Conservation (phyloP, 371 early-diverging fungal genomes). For the Rhizopus sp. region DNA sequence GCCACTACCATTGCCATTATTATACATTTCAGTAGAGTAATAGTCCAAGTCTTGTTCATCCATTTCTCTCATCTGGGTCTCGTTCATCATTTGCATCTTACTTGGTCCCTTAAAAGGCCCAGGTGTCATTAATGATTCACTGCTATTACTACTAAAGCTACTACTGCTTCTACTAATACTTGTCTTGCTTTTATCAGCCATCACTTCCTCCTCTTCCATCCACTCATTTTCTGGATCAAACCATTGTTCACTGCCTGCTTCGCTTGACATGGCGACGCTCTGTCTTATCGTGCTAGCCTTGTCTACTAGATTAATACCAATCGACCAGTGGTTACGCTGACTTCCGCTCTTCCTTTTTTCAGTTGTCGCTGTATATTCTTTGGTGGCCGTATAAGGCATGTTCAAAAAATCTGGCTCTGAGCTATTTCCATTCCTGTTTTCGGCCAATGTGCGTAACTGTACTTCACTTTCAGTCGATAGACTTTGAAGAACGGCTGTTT, state of each 20-base stretch:
- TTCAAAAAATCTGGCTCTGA: neutral
- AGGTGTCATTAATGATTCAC: constrained; percentile 3
- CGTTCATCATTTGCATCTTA: constrained; percentile 17
- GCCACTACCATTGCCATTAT: neutral
- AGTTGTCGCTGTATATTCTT: neutral
- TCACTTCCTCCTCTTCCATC: constrained; percentile 8
- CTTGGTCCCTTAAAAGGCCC: constrained; percentile 20
- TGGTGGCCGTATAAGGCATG: neutral
- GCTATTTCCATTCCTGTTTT: neutral
- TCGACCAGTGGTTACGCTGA: constrained; percentile 39
- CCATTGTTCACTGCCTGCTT: constrained; percentile 26
- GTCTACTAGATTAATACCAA: constrained; percentile 22
- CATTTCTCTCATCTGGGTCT: constrained; percentile 1
- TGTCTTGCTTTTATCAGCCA: no score
- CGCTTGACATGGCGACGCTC: constrained; percentile 15
- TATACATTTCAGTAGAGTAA: constrained; percentile 16
- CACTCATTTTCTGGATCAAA: constrained; percentile 29
- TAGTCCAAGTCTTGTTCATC: constrained; percentile 16
- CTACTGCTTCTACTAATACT: no score
- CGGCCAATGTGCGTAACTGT: neutral
- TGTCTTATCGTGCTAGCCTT: constrained; percentile 15
- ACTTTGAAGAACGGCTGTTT: constrained; percentile 6
- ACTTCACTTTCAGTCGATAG: constrained; percentile 8
- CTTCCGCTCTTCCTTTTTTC: constrained; percentile 31
- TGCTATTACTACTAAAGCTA: neutral